Evolutionary conservation across 2,329 filamentous ascomycete species (phyloP).

Genomic region (Colletotrichum tanaceti): DNA sequence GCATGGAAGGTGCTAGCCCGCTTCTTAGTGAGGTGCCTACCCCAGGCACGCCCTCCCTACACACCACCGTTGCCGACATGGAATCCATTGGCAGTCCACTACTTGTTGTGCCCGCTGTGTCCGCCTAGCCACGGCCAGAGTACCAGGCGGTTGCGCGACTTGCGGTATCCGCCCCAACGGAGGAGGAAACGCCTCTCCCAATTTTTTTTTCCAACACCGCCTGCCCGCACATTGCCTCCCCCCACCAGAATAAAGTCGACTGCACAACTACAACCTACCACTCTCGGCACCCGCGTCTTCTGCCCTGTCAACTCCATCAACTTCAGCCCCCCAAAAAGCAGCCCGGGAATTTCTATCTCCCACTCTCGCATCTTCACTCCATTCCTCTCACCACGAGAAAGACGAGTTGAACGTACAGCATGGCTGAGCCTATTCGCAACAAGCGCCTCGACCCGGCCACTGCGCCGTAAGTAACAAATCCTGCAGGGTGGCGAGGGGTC

Average conservation of each 20-base stretch:
- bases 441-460: slow-evolving; percentile 67
- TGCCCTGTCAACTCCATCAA: slow-evolving; percentile 29
- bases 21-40: not conserved
- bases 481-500: slow-evolving; percentile 36
- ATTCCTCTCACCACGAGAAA: slow-evolving; percentile 25
- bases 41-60: not conserved
- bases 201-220: slow-evolving; percentile 34
- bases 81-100: slow-evolving; percentile 18
- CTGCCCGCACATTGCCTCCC: slow-evolving; percentile 17
- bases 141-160: slow-evolving; percentile 28
- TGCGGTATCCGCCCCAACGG: slow-evolving; percentile 36
- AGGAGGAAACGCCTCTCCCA: slow-evolving; percentile 31
- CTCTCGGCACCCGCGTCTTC: slow-evolving; percentile 25
- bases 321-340: slow-evolving; percentile 10
- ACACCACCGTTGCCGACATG: not conserved
- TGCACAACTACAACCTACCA: slow-evolving; percentile 39
- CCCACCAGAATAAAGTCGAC: slow-evolving; percentile 41
- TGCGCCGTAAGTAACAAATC: slow-evolving; percentile 65
- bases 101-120: slow-evolving; percentile 22
- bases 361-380: slow-evolving; percentile 8
- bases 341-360: slow-evolving; percentile 21
- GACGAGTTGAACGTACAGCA: slow-evolving; percentile 49
- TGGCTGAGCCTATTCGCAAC: slow-evolving; percentile 74
- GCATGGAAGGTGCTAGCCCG: slow-evolving; percentile 10
- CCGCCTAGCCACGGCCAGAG: slow-evolving; percentile 30